These are phyloP conservation scores for Calophaca sinica DNA, from an alignment of 306 rosid species.

Conservation along the genomic window DNA sequence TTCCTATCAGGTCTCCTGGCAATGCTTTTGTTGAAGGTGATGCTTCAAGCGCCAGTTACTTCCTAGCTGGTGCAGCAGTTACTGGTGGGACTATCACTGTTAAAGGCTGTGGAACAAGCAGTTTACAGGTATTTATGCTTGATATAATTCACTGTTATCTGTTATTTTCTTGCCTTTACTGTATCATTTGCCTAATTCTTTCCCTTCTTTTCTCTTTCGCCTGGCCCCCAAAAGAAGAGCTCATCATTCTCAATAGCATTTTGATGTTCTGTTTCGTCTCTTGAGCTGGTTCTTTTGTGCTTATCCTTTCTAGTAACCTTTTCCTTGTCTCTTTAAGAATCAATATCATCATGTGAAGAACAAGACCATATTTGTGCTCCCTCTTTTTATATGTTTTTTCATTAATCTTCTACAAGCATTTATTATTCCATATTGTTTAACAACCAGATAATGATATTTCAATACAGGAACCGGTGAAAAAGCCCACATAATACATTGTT, in stretches of 20 bases:
- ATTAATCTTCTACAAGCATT: not conserved
- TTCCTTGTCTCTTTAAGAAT: not conserved
- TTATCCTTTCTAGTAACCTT: conserved; percentile 5
- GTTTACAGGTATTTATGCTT: conserved; percentile 82
- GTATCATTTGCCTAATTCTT: not conserved
- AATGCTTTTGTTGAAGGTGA: conserved; percentile 97
- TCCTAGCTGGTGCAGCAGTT: conserved; percentile 98
- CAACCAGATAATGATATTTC: too few species aligned
- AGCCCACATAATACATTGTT: not conserved
- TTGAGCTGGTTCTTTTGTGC: not conserved
- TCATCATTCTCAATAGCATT: not conserved
- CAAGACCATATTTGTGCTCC: not conserved
- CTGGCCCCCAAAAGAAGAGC: not conserved
- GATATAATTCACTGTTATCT: conserved; percentile 4
- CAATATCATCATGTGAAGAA: conserved; percentile 15
- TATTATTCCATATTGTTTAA: not conserved
- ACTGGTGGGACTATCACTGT: conserved; percentile 99
- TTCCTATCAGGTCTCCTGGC: conserved; percentile 81
- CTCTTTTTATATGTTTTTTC: not conserved
- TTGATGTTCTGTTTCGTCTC: conserved; percentile 1
- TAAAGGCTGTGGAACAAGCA: conserved; percentile 96
- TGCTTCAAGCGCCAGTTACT: conserved; percentile 99
- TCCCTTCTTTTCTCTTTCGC: not conserved
- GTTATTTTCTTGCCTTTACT: conserved; percentile 13
- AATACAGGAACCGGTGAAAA: too few species aligned